phyloP scores from a whole-genome alignment of 2,329 filamentous ascomycete species.

The Penicillium sp. region DNA sequence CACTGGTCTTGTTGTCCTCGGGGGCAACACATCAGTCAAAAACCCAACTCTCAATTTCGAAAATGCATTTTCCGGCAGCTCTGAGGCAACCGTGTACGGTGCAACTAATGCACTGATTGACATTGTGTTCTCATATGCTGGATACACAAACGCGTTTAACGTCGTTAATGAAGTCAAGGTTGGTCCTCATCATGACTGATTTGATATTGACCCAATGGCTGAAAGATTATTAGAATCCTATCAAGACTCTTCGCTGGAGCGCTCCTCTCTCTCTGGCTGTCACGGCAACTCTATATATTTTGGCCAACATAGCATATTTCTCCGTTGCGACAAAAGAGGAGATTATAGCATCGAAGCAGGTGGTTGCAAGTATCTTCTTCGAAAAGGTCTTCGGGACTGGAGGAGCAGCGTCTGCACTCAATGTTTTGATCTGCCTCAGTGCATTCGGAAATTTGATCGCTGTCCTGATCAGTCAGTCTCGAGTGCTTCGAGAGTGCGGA shows the following conservation, averaged over 20 bases:
- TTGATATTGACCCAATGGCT: background rate
- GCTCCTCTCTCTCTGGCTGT: conserved; percentile 53
- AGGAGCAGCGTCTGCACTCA: conserved; percentile 54
- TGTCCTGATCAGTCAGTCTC: conserved; percentile 56
- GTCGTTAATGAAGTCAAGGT: conserved; percentile 62
- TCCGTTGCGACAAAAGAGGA: conserved; percentile 56
- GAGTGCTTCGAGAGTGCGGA: conserved; percentile 62
- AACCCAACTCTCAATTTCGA: conserved; percentile 58
- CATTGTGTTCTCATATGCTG: conserved; percentile 60
- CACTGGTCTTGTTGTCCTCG: conserved; percentile 63
- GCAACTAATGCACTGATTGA: conserved; percentile 60
- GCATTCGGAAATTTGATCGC: conserved; percentile 62
- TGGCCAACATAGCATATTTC: conserved; percentile 64
- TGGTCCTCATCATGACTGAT: background rate
- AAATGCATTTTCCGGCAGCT: conserved; percentile 55
- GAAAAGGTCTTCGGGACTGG: conserved; percentile 56
- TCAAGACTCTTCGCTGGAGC: conserved; percentile 55
- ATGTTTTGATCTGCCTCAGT: conserved; percentile 58
- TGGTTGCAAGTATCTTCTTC: conserved; percentile 62
- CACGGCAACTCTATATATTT: conserved; percentile 57
- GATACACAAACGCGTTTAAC: conserved; percentile 63
- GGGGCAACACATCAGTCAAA: conserved; percentile 53
- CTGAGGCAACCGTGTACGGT: conserved; percentile 47
- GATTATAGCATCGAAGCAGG: conserved; percentile 55
- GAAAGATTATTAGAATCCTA: conserved; percentile 50